These are phyloP conservation scores for Strobilomyces echinocephalus DNA, from an alignment of 768 basidiomycete genomes.

Conservation along the genomic window DNA sequence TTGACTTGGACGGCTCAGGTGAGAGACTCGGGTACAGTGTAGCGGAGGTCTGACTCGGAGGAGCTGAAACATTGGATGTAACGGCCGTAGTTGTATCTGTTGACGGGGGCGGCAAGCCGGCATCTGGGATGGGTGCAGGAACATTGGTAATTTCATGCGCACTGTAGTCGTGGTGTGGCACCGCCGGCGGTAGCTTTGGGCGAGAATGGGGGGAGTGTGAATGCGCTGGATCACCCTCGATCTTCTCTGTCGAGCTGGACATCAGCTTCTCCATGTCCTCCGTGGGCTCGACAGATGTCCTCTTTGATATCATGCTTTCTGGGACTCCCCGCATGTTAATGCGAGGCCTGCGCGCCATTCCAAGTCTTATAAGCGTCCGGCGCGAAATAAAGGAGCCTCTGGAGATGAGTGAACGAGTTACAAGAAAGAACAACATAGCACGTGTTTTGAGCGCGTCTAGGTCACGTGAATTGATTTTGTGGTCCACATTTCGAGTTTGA, in stretches of 20 bases:
- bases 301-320: conserved; percentile 8
- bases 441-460: conserved; percentile 22
- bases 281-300: conserved; percentile 2
- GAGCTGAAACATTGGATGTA: conserved; percentile 13
- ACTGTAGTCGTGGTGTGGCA: conserved; percentile 23
- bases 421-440: conserved; percentile 15
- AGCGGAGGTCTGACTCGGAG: conserved; percentile 22
- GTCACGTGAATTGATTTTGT: conserved; percentile 31
- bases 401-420: conserved; percentile 4
- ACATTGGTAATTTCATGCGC: conserved; percentile 27
- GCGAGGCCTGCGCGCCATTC: conserved; percentile 18
- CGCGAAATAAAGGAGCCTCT: conserved; percentile 24
- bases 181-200: conserved; percentile 8
- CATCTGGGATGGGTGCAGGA: conserved; percentile 30
- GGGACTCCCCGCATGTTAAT: conserved; percentile 4
- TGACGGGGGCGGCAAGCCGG: conserved; percentile 27
- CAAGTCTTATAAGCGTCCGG: conserved; percentile 22
- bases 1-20: conserved; percentile 15
- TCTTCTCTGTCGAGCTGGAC: conserved; percentile 3
- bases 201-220: conserved; percentile 2
- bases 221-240: neutral
- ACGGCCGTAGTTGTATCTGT: conserved; percentile 5
- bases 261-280: conserved; percentile 25
- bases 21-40: conserved; percentile 14
- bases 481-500: conserved; percentile 3